These are phyloP conservation scores for Boechera divaricarpa DNA, from an alignment of 345 rosid genomes.

Conservation along the genomic window DNA sequence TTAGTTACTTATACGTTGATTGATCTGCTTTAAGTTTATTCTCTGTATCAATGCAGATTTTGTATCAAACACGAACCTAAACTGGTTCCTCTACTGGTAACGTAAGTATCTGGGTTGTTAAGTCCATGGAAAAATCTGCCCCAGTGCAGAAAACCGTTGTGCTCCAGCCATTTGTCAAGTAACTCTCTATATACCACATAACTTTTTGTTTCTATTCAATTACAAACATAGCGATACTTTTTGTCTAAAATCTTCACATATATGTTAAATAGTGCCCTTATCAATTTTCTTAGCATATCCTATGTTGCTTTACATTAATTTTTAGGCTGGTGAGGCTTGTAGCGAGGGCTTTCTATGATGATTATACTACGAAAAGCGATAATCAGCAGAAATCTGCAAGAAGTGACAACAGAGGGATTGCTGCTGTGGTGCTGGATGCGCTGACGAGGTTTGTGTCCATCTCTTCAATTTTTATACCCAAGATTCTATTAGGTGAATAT, in stretches of 20 bases:
- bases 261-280: background rate
- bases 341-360: slow-evolving; percentile 88
- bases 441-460: slow-evolving; percentile 60
- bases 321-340: slow-evolving; percentile 76
- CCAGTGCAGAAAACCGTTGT: slow-evolving; percentile 39
- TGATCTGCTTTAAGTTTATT: background rate
- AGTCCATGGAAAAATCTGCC: slow-evolving; percentile 37
- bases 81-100: slow-evolving; percentile 15
- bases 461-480: slow-evolving; percentile 9
- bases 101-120: slow-evolving; percentile 13
- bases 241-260: background rate
- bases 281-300: background rate
- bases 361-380: slow-evolving; percentile 69
- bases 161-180: slow-evolving; percentile 47
- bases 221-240: background rate
- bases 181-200: background rate
- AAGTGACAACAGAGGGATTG: slow-evolving; percentile 78
- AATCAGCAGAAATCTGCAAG: slow-evolving; percentile 76
- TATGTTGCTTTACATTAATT: background rate
- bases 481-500: background rate
- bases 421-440: slow-evolving; percentile 82
- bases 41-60: slow-evolving; percentile 31
- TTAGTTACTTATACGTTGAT: background rate
- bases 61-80: background rate
- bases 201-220: slow-evolving; percentile 2